These are phyloP conservation scores for Sphaerulina vaccinii DNA, from an alignment of 2,329 filamentous ascomycete genomes.

Conservation along the genomic window DNA sequence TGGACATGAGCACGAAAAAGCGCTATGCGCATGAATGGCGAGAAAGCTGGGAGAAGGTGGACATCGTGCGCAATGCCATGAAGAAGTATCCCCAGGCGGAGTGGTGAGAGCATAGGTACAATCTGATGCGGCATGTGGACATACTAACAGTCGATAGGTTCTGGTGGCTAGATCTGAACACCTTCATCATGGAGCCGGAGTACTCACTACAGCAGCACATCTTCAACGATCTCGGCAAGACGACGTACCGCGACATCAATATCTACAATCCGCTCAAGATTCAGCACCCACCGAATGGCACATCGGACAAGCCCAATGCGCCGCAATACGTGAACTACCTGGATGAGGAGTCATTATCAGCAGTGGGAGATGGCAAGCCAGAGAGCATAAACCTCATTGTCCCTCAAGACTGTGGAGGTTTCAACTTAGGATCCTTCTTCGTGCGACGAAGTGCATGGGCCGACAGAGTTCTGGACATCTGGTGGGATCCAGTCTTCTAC, in stretches of 20 bases:
- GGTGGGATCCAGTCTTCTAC: slow-evolving; percentile 98
- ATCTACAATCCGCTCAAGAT: slow-evolving; percentile 94
- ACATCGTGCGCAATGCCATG: slow-evolving; percentile 83
- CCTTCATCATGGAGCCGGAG: slow-evolving; percentile 93
- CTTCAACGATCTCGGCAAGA: slow-evolving; percentile 72
- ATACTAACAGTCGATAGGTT: slow-evolving; percentile 61
- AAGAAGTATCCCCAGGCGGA: slow-evolving; percentile 93
- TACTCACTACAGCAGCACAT: slow-evolving; percentile 88
- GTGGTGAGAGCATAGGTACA: slow-evolving; percentile 65
- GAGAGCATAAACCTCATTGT: slow-evolving; percentile 84
- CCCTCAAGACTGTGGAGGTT: slow-evolving; percentile 90
- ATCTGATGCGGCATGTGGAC: not conserved
- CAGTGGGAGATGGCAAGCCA: slow-evolving; percentile 71
- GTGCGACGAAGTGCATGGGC: slow-evolving; percentile 82
- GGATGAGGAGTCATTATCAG: slow-evolving; percentile 69
- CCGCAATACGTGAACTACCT: slow-evolving; percentile 58
- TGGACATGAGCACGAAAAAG: slow-evolving; percentile 99
- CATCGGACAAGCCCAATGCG: slow-evolving; percentile 42
- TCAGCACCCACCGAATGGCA: slow-evolving; percentile 67
- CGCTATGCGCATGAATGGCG: slow-evolving; percentile 98
- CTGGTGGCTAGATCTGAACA: slow-evolving; percentile 98
- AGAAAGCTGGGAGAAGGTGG: slow-evolving; percentile 99
- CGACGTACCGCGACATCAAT: slow-evolving; percentile 94
- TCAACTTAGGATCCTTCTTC: slow-evolving; percentile 97
- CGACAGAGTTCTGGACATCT: slow-evolving; percentile 86